phyloP scores from a whole-genome alignment of 371 early-diverging fungal species.

The Apophysomyces variabilis region DNA sequence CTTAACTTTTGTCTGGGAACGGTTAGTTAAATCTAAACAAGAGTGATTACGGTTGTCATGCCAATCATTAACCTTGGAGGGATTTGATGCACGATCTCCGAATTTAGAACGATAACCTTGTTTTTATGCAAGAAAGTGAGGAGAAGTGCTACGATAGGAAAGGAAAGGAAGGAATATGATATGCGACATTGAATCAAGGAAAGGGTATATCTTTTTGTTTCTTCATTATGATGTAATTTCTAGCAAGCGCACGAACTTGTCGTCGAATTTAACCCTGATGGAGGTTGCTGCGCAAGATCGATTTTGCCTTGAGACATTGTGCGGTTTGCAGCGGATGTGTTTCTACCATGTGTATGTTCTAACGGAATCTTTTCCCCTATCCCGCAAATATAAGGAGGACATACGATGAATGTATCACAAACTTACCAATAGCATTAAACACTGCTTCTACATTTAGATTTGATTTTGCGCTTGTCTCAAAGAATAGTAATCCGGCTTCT shows the following conservation, averaged over 20 bases:
- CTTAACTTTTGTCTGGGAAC: too few relatives aligned
- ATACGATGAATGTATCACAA: background rate
- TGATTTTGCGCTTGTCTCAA: conserved; percentile 89
- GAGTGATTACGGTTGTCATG: too few relatives aligned
- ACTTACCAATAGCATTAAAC: conserved; percentile 61
- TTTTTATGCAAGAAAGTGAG: too few relatives aligned
- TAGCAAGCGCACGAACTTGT: conserved; percentile 20
- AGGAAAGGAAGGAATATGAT: too few relatives aligned
- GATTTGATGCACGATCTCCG: too few relatives aligned
- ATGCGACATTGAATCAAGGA: too few relatives aligned
- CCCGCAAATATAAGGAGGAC: background rate
- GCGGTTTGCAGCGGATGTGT: background rate
- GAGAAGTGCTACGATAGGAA: too few relatives aligned
- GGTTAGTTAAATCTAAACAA: too few relatives aligned
- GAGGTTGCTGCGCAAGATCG: conserved; percentile 22
- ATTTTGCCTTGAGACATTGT: conserved; percentile 6
- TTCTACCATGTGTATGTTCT: conserved; percentile 17
- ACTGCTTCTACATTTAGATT: conserved; percentile 81
- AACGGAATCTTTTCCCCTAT: conserved; percentile 25
- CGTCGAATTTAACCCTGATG: conserved; percentile 13
- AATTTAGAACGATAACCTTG: too few relatives aligned
- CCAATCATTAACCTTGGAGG: too few relatives aligned
- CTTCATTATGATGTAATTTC: background rate
- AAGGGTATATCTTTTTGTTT: background rate
- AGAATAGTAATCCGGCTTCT: conserved; percentile 80